Evolutionary conservation across 2,329 filamentous ascomycete genomes (phyloP), one percentile per base, ranked within the genome.

Genomic region (Fusarium dlaminii): DNA sequence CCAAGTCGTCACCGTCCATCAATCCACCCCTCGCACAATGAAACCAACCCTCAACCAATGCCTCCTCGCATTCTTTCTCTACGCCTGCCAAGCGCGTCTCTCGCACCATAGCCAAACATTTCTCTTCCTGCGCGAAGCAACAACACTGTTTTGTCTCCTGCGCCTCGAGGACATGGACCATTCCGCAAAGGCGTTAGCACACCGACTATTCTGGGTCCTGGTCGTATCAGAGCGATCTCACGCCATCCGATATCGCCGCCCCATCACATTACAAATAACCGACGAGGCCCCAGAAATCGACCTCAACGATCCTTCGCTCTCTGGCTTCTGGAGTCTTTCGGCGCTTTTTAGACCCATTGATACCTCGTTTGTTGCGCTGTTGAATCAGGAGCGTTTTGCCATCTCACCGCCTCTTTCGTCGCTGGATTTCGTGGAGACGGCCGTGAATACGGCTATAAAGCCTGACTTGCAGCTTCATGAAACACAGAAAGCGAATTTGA

Each of bases 21-120:
- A 83, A 42, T 73, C 78, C 36, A 74, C 83, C 1, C 80, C 79
- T 0, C 77, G 81, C 7, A 78, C 77, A 34, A 79, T 81, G 18
- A 82, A 79, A 9, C 83, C 84, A 0, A 81, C 78, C 7, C 77
- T 86, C 15, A 81, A 85, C 45, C 80, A 81, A 39, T 83, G 84
- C 18, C 78, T 86, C 10, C 75, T 85, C 17, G 80, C 81, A 4
- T 86, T 86, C 70, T 85, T 86, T 56, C 79, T 86, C 24, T 86
- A 86, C 58, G 83, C 84, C 8, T 85, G 84, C 48, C 83, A 86
- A 52, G 82, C 83, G 4, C 78, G 80, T 17, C 74, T 85, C 11
- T 83, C 82, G 9, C 84, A 85, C 58, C 84, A 86, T 66, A 84
- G 81, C 54, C 84, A 83, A 40, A 83, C 84, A 0, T 86, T 85